phyloP scores from a whole-genome alignment of 768 basidiomycete species.

The Lactifluus hygrophoroides region DNA sequence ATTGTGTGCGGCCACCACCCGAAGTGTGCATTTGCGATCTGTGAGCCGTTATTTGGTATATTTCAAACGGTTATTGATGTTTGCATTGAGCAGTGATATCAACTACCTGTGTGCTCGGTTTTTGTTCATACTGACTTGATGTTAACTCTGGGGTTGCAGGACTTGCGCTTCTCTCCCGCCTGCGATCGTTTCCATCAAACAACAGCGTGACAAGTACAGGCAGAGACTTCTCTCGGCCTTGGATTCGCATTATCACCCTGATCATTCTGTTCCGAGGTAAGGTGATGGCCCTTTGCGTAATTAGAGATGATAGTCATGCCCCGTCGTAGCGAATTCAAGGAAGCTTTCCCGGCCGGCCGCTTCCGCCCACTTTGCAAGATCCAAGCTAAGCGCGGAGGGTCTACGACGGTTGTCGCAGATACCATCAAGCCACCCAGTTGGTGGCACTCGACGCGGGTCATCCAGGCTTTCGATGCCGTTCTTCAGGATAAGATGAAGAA shows the following conservation, averaged over 20 bases:
- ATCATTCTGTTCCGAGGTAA: conserved; percentile 71
- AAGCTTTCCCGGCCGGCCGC: conserved; percentile 87
- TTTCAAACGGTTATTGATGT: background rate
- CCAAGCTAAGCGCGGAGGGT: conserved; percentile 72
- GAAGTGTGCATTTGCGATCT: conserved; percentile 87
- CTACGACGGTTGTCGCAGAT: conserved; percentile 77
- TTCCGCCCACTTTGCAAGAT: conserved; percentile 91
- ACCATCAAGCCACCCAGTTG: conserved; percentile 85
- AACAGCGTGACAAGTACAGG: conserved; percentile 73
- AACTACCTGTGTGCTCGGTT: conserved; percentile 56
- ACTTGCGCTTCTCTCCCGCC: conserved; percentile 74
- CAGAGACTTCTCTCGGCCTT: conserved; percentile 69
- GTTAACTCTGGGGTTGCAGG: conserved; percentile 28
- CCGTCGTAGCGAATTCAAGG: conserved; percentile 72
- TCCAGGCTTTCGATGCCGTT: conserved; percentile 83
- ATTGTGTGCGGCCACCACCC: conserved; percentile 60
- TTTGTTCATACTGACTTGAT: conserved; percentile 9
- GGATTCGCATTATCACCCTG: conserved; percentile 83
- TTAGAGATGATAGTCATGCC: background rate
- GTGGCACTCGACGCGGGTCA: conserved; percentile 90
- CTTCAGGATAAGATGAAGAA: conserved; percentile 89
- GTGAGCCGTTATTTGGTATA: conserved; percentile 34
- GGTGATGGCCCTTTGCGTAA: background rate
- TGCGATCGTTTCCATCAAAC: conserved; percentile 65
- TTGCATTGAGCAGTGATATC: conserved; percentile 49